Conservation (phyloP, 805 yeast genomes). For the Suhomyces faveliae region DNA sequence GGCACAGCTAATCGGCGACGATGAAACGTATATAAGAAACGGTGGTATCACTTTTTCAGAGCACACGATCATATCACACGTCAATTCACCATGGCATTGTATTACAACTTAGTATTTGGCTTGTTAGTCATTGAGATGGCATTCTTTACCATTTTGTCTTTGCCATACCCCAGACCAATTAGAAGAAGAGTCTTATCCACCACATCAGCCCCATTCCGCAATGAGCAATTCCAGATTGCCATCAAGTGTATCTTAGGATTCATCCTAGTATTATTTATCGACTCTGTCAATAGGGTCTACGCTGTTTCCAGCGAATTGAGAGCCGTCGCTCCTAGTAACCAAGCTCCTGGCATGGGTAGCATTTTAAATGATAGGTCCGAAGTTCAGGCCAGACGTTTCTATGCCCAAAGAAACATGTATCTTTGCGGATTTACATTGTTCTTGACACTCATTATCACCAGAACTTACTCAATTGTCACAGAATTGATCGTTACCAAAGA, state of each 20-base stretch:
- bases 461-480: constrained; percentile 79
- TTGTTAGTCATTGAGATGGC: constrained; percentile 75
- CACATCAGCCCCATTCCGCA: constrained; percentile 66
- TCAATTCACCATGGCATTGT: constrained; percentile 36
- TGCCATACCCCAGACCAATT: constrained; percentile 78
- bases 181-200: constrained; percentile 67
- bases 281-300: constrained; percentile 80
- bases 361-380: constrained; percentile 67
- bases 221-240: constrained; percentile 70
- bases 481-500: constrained; percentile 69
- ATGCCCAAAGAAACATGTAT: constrained; percentile 95
- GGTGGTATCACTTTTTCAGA: neutral
- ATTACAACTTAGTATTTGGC: constrained; percentile 60
- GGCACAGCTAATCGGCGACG: neutral
- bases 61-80: neutral
- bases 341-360: constrained; percentile 21
- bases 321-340: constrained; percentile 28
- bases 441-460: constrained; percentile 76
- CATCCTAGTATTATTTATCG: constrained; percentile 79
- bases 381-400: constrained; percentile 85
- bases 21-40: neutral
- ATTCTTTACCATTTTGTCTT: constrained; percentile 72
- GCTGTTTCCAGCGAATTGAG: constrained; percentile 64
- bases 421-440: constrained; percentile 94
- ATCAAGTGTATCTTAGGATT: constrained; percentile 81